Conservation (phyloP, 192 early-diverging fungal species). For the Backusella psychrophila region DNA sequence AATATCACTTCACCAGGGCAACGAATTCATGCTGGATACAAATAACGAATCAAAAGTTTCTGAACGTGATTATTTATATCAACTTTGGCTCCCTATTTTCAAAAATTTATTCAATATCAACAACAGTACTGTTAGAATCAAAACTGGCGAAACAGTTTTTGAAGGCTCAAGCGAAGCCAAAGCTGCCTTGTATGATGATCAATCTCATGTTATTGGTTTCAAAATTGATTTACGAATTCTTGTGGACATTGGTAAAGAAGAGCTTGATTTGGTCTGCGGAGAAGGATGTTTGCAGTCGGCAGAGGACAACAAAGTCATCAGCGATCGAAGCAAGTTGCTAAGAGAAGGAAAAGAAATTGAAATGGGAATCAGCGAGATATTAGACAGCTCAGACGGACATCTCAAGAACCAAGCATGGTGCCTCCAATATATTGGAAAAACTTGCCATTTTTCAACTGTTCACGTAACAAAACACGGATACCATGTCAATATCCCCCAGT, state of each 20-base stretch:
- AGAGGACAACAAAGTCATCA: not conserved
- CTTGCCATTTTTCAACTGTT: not conserved
- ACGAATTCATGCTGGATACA: not conserved
- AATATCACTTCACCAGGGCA: not conserved
- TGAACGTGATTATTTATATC: not conserved
- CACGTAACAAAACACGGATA: not conserved
- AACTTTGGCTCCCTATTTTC: not conserved
- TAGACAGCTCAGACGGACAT: not conserved
- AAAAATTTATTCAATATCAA: not conserved
- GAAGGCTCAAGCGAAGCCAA: not conserved
- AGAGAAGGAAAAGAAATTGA: not conserved
- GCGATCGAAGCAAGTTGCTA: not conserved
- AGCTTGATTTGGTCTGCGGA: not conserved
- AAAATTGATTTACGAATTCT: not conserved
- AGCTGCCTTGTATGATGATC: not conserved
- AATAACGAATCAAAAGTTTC: not conserved
- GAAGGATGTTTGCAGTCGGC: not conserved
- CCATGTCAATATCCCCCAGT: not conserved
- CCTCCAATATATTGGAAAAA: not conserved
- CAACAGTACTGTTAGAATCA: not conserved
- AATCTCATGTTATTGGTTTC: not conserved
- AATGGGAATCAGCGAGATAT: not conserved
- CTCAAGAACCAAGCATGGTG: not conserved
- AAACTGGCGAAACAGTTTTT: not conserved
- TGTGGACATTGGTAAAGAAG: not conserved